Percentiles rank a stretch among this genome's conserved stretches.
Evolutionary conservation across 202 grass and related monocot genomes (phyloP).

Genomic region (Bolboschoenoplectus hybrid): DNA sequence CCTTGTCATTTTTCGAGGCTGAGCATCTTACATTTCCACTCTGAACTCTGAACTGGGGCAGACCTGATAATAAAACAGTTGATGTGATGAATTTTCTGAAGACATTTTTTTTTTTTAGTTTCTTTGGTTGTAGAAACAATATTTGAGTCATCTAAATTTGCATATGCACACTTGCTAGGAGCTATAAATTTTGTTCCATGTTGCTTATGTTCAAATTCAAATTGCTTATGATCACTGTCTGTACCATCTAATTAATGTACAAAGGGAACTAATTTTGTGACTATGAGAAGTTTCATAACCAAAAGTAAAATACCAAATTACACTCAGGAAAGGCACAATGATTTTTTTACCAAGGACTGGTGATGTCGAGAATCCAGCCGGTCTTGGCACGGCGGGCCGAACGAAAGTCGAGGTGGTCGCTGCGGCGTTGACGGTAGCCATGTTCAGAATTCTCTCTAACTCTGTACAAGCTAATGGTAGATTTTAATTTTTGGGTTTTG

Average conservation of each 20-base stretch:
- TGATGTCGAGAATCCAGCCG: slow-evolving; percentile 34
- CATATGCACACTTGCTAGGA: background rate
- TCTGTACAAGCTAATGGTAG: slow-evolving; percentile 23
- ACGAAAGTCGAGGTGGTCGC: slow-evolving; percentile 52
- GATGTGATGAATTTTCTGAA: background rate
- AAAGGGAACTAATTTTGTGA: background rate
- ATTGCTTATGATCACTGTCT: background rate
- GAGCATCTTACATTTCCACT: slow-evolving; percentile 62
- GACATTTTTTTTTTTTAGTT: background rate
- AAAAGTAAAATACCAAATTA: background rate
- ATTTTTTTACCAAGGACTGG: slow-evolving; percentile 49
- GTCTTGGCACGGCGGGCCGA: slow-evolving; percentile 45
- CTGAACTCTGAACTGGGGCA: slow-evolving; percentile 65
- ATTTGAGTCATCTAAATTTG: background rate
- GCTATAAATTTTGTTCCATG: background rate
- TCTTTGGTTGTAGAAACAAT: background rate
- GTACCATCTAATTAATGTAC: background rate
- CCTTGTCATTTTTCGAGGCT: slow-evolving; percentile 59
- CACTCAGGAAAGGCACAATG: background rate
- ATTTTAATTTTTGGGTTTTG: background rate
- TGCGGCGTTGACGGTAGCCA: slow-evolving; percentile 66
- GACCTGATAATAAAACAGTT: background rate
- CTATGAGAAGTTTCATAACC: background rate
- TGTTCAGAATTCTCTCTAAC: slow-evolving; percentile 24
- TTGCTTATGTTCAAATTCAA: background rate